Evolutionary conservation across 805 yeast species (phyloP).

Genomic region (Candida pseudofarinosa): DNA sequence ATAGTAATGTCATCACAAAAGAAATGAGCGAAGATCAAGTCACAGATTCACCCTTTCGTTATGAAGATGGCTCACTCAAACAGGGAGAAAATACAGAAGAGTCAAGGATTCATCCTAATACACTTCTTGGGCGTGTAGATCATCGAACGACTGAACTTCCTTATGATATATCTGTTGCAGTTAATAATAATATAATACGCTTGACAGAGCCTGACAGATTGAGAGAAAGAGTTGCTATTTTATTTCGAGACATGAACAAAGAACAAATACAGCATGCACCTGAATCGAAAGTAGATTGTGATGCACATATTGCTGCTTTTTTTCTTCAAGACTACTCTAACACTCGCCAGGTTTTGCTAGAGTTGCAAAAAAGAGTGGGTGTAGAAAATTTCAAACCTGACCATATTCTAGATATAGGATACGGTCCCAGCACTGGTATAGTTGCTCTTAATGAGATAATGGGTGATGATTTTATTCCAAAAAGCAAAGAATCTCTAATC

Average conservation of each 20-base stretch:
- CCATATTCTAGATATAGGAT: slow-evolving; percentile 72
- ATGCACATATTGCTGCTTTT: slow-evolving; percentile 74
- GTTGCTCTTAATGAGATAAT: slow-evolving; percentile 80
- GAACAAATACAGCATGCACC: slow-evolving; percentile 52
- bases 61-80: slow-evolving; percentile 36
- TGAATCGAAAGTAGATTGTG: slow-evolving; percentile 50
- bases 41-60: slow-evolving; percentile 31
- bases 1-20: slow-evolving; percentile 2
- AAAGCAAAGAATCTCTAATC: slow-evolving; percentile 65
- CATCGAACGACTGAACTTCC: slow-evolving; percentile 56
- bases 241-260: slow-evolving; percentile 48
- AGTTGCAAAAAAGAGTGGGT: slow-evolving; percentile 55
- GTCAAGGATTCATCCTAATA: slow-evolving; percentile 55
- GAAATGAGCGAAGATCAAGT: slow-evolving; percentile 1
- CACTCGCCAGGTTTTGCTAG: slow-evolving; percentile 59
- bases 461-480: slow-evolving; percentile 61
- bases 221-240: slow-evolving; percentile 56
- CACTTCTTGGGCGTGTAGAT: slow-evolving; percentile 53
- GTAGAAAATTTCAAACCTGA: slow-evolving; percentile 54
- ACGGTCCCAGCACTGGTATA: slow-evolving; percentile 92
- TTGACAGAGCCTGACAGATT: slow-evolving; percentile 60
- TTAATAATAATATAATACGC: slow-evolving; percentile 60
- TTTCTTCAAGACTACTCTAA: slow-evolving; percentile 81
- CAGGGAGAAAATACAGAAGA: slow-evolving; percentile 45
- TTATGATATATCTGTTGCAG: slow-evolving; percentile 47